A percentile compares a stretch with the other conserved stretches of the same genome.
These are phyloP conservation scores for Cordyceps militaris DNA, from an alignment of 2,329 filamentous ascomycete genomes.

Conservation along the genomic window DNA sequence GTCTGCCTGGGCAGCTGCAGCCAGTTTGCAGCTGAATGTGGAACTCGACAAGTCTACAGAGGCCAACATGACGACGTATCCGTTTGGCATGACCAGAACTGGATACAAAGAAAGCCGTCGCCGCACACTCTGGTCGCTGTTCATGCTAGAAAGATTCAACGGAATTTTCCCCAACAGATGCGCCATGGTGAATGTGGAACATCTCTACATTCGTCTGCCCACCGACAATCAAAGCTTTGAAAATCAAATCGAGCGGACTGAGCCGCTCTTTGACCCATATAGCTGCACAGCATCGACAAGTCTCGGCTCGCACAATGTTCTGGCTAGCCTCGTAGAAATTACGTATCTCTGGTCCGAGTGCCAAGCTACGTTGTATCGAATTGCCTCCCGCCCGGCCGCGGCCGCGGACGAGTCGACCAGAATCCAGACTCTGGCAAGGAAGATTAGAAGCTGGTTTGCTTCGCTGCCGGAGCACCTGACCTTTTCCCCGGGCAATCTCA, in stretches of 20 bases:
- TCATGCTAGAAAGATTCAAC: constrained; percentile 61
- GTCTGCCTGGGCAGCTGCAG: constrained; percentile 52
- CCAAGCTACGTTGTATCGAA: constrained; percentile 47
- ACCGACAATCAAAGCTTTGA: constrained; percentile 56
- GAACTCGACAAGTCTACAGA: constrained; percentile 47
- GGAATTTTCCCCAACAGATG: constrained; percentile 48
- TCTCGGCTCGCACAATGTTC: constrained; percentile 35
- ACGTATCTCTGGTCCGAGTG: constrained; percentile 59
- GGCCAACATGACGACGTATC: constrained; percentile 32
- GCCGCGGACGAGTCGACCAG: constrained; percentile 23
- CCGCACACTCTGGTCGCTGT: constrained; percentile 66
- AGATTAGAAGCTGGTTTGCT: constrained; percentile 51
- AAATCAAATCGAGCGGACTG: constrained; percentile 46
- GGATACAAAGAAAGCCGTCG: constrained; percentile 60
- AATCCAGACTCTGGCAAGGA: constrained; percentile 41
- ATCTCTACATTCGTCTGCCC: constrained; percentile 61
- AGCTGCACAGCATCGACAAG: constrained; percentile 18
- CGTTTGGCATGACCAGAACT: constrained; percentile 49
- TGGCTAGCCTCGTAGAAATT: constrained; percentile 56
- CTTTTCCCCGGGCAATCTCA: constrained; percentile 51
- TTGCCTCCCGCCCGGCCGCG: constrained; percentile 24
- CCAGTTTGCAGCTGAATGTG: constrained; percentile 54
- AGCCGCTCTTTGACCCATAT: constrained; percentile 55
- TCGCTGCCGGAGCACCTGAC: constrained; percentile 48
- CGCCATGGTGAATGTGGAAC: constrained; percentile 53